Percentiles rank a stretch among this genome's conserved stretches.
These are phyloP conservation scores for Papiliotrema laurentii DNA, from an alignment of 1,284 basidiomycete genomes.

Conservation along the genomic window DNA sequence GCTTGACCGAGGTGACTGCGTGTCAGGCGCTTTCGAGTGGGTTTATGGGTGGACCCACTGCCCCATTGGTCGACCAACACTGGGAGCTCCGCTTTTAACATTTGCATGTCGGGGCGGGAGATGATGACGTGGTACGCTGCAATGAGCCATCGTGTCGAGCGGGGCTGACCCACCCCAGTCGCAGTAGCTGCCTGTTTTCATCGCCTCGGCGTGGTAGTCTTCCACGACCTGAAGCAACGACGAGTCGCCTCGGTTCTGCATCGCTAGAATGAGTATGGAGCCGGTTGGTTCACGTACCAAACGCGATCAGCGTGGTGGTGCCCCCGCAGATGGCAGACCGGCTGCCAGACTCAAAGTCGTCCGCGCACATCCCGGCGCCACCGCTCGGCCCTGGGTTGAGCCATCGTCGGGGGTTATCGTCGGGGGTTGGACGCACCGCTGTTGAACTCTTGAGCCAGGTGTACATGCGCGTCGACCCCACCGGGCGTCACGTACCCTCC, in stretches of 20 bases:
- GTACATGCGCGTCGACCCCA: slow-evolving; percentile 11
- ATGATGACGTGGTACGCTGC: slow-evolving; percentile 14
- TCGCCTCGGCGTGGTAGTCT: slow-evolving; percentile 8
- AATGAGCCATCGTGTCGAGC: neutral
- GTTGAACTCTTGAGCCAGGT: slow-evolving; percentile 10
- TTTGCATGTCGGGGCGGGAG: slow-evolving; percentile 6
- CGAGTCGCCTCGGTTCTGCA: slow-evolving; percentile 7
- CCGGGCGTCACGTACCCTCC: slow-evolving; percentile 14
- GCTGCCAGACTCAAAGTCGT: slow-evolving; percentile 14
- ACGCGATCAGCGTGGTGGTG: slow-evolving; percentile 16
- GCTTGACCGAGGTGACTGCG: slow-evolving; percentile 5
- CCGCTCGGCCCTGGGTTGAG: slow-evolving; percentile 5
- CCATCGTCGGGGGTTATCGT: neutral
- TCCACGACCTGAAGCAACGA: slow-evolving; percentile 12
- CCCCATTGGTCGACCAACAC: slow-evolving; percentile 12
- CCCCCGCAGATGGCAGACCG: slow-evolving; percentile 14
- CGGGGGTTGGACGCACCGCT: slow-evolving; percentile 1
- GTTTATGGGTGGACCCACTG: neutral
- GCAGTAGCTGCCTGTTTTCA: slow-evolving; percentile 8
- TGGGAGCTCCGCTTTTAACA: slow-evolving; percentile 13
- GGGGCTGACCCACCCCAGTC: slow-evolving; percentile 11
- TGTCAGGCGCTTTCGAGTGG: neutral
- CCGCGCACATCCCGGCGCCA: slow-evolving; percentile 9
- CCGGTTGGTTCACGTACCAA: neutral
- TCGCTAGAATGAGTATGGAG: neutral